Conservation (phyloP, 1,139 yeast species). For the Hansenula anomala region DNA sequence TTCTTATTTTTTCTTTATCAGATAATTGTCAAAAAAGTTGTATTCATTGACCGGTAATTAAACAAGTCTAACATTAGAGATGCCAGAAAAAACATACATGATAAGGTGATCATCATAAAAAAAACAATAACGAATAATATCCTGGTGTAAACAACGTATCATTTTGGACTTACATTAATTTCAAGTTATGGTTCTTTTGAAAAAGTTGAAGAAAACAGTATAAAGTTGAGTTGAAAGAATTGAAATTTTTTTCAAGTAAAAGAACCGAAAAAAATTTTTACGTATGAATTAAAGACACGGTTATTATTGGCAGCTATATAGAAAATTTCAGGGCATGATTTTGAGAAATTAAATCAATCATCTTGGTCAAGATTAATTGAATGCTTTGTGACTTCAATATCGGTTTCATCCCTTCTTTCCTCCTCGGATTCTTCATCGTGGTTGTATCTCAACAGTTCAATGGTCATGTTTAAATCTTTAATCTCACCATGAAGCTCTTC, state of each 20-base stretch:
- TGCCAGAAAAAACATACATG: constrained; percentile 27
- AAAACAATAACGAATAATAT: not conserved
- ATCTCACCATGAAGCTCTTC: constrained; percentile 36
- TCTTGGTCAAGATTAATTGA: too few relatives aligned
- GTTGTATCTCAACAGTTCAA: constrained; percentile 26
- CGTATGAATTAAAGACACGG: too few relatives aligned
- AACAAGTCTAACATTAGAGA: constrained; percentile 28
- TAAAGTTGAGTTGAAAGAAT: not conserved
- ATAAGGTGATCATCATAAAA: constrained; percentile 16
- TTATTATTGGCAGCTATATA: not conserved
- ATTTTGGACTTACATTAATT: too few relatives aligned
- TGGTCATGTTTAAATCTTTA: constrained; percentile 34
- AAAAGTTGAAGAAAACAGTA: not conserved
- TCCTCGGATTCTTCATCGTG: not conserved
- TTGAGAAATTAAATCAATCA: too few relatives aligned
- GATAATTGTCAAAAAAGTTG: constrained; percentile 10
- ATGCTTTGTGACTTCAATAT: too few relatives aligned
- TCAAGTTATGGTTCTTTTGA: too few relatives aligned
- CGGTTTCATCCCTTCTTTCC: too few relatives aligned
- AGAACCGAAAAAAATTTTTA: not conserved
- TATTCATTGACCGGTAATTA: constrained; percentile 26
- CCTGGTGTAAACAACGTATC: too few relatives aligned
- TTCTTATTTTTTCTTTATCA: constrained; percentile 9
- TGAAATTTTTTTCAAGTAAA: too few relatives aligned
- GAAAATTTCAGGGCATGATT: too few relatives aligned